A percentile compares a stretch with the other conserved stretches of the same genome.
phyloP scores from a whole-genome alignment of 1,284 basidiomycete species.

The Ganoderma sinense region DNA sequence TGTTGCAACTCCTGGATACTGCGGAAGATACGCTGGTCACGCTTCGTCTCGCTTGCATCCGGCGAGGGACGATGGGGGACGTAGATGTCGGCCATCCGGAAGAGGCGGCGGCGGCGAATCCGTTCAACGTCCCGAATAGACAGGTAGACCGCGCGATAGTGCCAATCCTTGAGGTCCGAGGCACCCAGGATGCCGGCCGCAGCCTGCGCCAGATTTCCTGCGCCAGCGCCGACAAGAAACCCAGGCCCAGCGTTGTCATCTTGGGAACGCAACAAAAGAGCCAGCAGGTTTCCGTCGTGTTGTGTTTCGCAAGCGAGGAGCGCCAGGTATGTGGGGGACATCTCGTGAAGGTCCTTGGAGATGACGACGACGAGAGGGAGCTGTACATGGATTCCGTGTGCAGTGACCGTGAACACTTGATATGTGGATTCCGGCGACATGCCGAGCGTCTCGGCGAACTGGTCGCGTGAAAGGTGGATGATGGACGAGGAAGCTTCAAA shows the following conservation, averaged over 20 bases:
- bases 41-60: not conserved
- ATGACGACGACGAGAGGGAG: slow-evolving; percentile 17
- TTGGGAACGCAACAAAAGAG: slow-evolving; percentile 16
- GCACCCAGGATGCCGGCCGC: not conserved
- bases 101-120: not conserved
- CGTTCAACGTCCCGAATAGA: not conserved
- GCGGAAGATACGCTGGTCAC: slow-evolving; percentile 8
- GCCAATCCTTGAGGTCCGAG: not conserved
- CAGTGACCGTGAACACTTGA: slow-evolving; percentile 16
- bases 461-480: slow-evolving; percentile 5
- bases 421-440: not conserved
- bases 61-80: slow-evolving; percentile 16
- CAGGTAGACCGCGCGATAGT: slow-evolving; percentile 13
- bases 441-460: slow-evolving; percentile 2
- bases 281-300: not conserved
- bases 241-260: not conserved
- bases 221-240: slow-evolving; percentile 15
- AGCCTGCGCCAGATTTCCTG: slow-evolving; percentile 12
- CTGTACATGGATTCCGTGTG: slow-evolving; percentile 19
- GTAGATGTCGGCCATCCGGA: slow-evolving; percentile 8
- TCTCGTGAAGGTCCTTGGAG: not conserved
- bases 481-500: slow-evolving; percentile 15
- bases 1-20: not conserved
- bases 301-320: slow-evolving; percentile 23
- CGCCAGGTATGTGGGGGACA: slow-evolving; percentile 15